Conservation (phyloP, 345 rosid species). For the Eutrema japonicum region DNA sequence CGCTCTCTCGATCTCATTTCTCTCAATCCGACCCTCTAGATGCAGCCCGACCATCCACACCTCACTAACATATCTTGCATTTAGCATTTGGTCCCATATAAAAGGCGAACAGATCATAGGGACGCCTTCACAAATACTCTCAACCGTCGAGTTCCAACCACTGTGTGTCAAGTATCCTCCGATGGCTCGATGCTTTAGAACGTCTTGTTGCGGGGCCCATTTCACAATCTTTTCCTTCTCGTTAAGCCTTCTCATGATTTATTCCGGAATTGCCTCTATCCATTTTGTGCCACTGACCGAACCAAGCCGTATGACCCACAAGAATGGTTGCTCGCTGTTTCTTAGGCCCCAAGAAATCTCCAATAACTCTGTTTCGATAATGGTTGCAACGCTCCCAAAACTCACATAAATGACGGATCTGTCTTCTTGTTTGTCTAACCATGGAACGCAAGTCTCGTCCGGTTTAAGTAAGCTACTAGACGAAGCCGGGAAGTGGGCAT, state of each 20-base stretch:
- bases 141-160: conserved; percentile 46
- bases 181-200: conserved; percentile 36
- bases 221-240: conserved; percentile 47
- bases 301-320: conserved; percentile 52
- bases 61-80: conserved; percentile 34
- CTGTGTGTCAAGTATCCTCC: conserved; percentile 41
- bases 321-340: conserved; percentile 48
- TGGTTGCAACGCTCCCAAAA: conserved; percentile 47
- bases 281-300: neutral
- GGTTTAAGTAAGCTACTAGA: conserved; percentile 43
- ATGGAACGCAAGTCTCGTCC: conserved; percentile 49
- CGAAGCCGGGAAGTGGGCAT: conserved; percentile 17
- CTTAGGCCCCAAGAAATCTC: conserved; percentile 59
- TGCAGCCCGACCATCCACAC: conserved; percentile 39
- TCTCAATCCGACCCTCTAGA: conserved; percentile 31
- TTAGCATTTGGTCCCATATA: conserved; percentile 30
- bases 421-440: conserved; percentile 54
- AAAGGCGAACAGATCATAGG: conserved; percentile 41
- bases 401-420: conserved; percentile 51
- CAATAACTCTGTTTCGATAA: conserved; percentile 37
- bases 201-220: conserved; percentile 37
- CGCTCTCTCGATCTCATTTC: conserved; percentile 17
- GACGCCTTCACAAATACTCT: conserved; percentile 39
- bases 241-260: neutral
- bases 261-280: conserved; percentile 16